Evolutionary conservation across 352 stramenopile genomes (phyloP).

Genomic region (Phytophthora pistaciae): DNA sequence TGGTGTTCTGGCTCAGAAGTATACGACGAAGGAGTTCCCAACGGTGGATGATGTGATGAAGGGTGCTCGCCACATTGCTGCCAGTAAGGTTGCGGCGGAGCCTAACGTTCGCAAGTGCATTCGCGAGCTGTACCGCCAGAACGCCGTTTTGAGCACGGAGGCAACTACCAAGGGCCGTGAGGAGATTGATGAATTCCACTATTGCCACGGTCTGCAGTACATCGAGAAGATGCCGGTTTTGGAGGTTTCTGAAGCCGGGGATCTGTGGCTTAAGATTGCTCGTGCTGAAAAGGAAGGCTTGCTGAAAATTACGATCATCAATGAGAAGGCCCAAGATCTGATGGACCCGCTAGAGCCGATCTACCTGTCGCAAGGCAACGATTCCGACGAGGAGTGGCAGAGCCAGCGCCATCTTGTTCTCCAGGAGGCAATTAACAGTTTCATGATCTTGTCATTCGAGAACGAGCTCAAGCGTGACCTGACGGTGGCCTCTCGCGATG

Average conservation of each 20-base stretch:
- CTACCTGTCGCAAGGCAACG: constrained; percentile 60
- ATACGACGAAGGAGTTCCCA: constrained; percentile 86
- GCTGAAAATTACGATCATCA: constrained; percentile 77
- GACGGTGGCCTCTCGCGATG: constrained; percentile 71
- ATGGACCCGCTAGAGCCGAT: constrained; percentile 85
- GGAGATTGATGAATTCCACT: constrained; percentile 92
- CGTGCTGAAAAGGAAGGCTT: constrained; percentile 89
- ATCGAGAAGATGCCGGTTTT: constrained; percentile 86
- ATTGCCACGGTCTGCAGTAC: constrained; percentile 88
- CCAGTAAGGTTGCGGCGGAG: constrained; percentile 85
- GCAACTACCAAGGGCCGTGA: constrained; percentile 84
- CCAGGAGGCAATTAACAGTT: constrained; percentile 84
- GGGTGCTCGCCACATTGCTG: constrained; percentile 87
- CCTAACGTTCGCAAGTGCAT: constrained; percentile 88
- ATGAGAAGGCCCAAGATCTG: constrained; percentile 85
- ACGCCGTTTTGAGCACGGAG: constrained; percentile 79
- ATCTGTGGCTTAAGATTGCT: constrained; percentile 81
- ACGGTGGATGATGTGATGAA: constrained; percentile 90
- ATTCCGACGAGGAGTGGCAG: constrained; percentile 87
- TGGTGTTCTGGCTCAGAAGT: constrained; percentile 74
- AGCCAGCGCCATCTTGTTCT: constrained; percentile 86
- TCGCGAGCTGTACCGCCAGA: constrained; percentile 85
- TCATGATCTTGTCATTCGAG: constrained; percentile 88
- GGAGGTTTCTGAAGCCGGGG: constrained; percentile 76
- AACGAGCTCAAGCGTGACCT: constrained; percentile 88